Base-by-base conservation (phyloP, 805 yeast species). In the Candida andamanensis region DNA sequence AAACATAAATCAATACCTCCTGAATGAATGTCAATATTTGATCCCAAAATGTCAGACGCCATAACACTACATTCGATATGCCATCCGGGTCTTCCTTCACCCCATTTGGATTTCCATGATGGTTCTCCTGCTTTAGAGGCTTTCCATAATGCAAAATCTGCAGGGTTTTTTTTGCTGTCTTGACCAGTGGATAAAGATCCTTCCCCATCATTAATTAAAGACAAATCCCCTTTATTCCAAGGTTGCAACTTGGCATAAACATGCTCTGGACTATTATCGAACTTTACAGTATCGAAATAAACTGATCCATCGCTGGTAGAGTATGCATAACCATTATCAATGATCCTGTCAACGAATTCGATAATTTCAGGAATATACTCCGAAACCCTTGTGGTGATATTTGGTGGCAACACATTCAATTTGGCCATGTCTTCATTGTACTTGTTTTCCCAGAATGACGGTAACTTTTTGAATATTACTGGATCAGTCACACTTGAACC, bases 21-120 rank as follows among this genome's bases (percentile, higher is more conserved):
- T 12, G 95, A 80, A 56, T 92, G 98, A 45, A 92, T 85, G 58
- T 92, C 98, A 72, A 92, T 83, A 37, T 71, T 69, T 14, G 74
- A 60, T 4, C 97, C 97, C 23, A 84, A 71, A 28, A 89, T 72
- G 45, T 87, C 95, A 32, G 87, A 74, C 2, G 97, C 97, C 98
- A 92, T 92, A 14, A 92, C 98, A 6, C 97, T 87, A 72, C 98
- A 92, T 63, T 92, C 98, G 56, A 92, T 92, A 57, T 92, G 98
- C 98, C 98, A 92, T 4, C 98, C 98, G 10, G 98, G 98, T 57
- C 98, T 80, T 32, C 98, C 98, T 37, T 69, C 69, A 16, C 98
- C 98, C 97, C 97, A 92, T 17, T 90, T 89, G 2, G 96, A 85
- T 5, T 70, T 74, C 97, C 97, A 92, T 29, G 78, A 74, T 15